Evolutionary conservation across 1,139 yeast genomes (phyloP).

Genomic region (Blastobotrys petasosporus): DNA sequence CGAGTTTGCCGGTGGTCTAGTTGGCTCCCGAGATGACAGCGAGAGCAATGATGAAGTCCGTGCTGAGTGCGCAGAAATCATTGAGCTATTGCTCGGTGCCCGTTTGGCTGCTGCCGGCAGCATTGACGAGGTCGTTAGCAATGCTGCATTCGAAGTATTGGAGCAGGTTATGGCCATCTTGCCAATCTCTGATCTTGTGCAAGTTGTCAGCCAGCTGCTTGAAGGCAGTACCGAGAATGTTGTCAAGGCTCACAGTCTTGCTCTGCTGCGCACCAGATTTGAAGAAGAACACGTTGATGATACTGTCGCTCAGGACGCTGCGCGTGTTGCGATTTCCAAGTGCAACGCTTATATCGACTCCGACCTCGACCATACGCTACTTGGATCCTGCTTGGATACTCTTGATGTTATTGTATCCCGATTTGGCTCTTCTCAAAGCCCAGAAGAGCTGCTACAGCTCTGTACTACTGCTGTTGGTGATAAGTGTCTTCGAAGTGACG

Average conservation of each 20-base stretch:
- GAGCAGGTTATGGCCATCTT: conserved; percentile 59
- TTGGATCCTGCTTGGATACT: conserved; percentile 67
- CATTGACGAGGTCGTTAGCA: conserved; percentile 8
- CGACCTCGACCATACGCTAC: conserved; percentile 38
- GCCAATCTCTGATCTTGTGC: conserved; percentile 68
- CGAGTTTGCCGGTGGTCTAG: conserved; percentile 35
- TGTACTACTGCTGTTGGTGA: conserved; percentile 46
- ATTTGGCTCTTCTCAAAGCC: conserved; percentile 41
- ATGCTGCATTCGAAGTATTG: conserved; percentile 42
- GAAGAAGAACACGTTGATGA: conserved; percentile 37
- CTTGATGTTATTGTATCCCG: conserved; percentile 57
- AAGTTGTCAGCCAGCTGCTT: conserved; percentile 54
- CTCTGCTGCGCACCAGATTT: conserved; percentile 62
- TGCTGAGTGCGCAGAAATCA: conserved; percentile 18
- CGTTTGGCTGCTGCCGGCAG: conserved; percentile 5
- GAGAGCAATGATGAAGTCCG: conserved; percentile 13
- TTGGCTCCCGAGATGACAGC: conserved; percentile 27
- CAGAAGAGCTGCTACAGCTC: conserved; percentile 39
- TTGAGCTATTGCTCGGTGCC: conserved; percentile 19
- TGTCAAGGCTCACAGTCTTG: conserved; percentile 36
- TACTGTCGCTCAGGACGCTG: conserved; percentile 35
- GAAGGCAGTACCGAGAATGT: conserved; percentile 28
- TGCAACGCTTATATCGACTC: conserved; percentile 1
- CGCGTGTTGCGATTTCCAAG: conserved; percentile 22
- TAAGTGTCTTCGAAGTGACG: conserved; percentile 44